Evolutionary conservation across 108 stramenopile genomes (phyloP).

Genomic region (Cylindrotheca fusiformis): DNA sequence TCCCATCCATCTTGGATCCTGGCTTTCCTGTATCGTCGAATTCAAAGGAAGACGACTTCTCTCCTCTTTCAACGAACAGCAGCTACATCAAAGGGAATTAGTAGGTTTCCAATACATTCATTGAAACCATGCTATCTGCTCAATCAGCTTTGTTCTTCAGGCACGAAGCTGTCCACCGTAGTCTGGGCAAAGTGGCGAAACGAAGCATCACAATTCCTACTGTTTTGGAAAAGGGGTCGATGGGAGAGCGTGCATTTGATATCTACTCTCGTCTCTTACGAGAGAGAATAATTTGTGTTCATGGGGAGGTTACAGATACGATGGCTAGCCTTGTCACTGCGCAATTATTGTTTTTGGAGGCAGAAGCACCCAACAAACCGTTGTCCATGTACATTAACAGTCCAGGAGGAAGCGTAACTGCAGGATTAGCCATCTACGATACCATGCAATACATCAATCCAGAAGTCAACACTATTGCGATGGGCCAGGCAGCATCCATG

Average conservation of each 20-base stretch:
- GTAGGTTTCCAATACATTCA: no score
- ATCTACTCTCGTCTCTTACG: slow-evolving; percentile 94
- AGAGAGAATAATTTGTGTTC: slow-evolving; percentile 93
- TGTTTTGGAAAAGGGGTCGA: slow-evolving; percentile 44
- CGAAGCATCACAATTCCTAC: slow-evolving; percentile 33
- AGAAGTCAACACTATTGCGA: slow-evolving; percentile 91
- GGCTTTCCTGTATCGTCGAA: no score
- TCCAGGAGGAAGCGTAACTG: slow-evolving; percentile 91
- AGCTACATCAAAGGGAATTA: no score
- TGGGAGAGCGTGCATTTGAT: slow-evolving; percentile 92
- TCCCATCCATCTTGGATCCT: no score
- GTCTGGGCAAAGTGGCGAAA: no score
- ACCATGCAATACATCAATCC: slow-evolving; percentile 97
- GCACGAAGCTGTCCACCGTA: no score
- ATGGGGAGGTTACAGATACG: slow-evolving; percentile 90
- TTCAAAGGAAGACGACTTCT: no score
- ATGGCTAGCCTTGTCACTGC: slow-evolving; percentile 92
- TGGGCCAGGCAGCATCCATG: slow-evolving; percentile 98
- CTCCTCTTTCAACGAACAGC: no score
- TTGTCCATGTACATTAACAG: slow-evolving; percentile 94
- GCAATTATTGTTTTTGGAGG: slow-evolving; percentile 92
- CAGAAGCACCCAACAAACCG: slow-evolving; percentile 83
- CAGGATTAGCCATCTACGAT: slow-evolving; percentile 95
- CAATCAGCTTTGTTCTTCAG: no score
- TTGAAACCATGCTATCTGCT: no score